Evolutionary conservation across 2,329 filamentous ascomycete genomes (phyloP), one percentile per base, ranked within the genome.

Genomic region (Xylaria digitata): DNA sequence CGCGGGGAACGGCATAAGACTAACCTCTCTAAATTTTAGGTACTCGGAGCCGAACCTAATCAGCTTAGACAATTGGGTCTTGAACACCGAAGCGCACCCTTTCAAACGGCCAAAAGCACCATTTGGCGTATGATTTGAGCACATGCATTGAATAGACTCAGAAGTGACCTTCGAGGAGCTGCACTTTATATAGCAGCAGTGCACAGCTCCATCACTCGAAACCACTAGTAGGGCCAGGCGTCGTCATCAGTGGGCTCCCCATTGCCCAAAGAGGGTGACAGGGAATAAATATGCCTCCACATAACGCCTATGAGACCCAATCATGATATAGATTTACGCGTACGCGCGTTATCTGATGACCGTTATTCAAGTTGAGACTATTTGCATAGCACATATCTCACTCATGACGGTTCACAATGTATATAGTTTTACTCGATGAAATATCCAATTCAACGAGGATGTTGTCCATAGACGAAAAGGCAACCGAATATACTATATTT

Each of bases 11-110:
- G 8, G 45, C 34, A 26, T 40, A 15, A 17, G 45, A 55, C 59
- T 62, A 3, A 66, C 49, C 21, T 34, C 40, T 43, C 5, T 7
- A 8, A 43, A 49, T 65, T 58, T 60, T 52, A 76, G 74, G 34
- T 76, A 75, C 55, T 76, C 74, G 46, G 86, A 90, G 49, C 86
- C 87, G 1, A 82, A 84, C 32, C 73, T 85, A 19, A 81, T 90
- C 34, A 90, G 85, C 77, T 76, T 92, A 74, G 90, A 92, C 77
- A 84, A 90, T 6, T 91, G 84, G 80, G 88, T 92, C 49, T 80
- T 91, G 75, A 82, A 82, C 64, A 82, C 80, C 9, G 80, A 82
- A 65, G 80, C 80, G 15, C 75, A 77, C 61, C 74, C 74, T 9
- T 76, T 77, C 61, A 76, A 70, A 58, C 68, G 75, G 43, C 75